phyloP scores from a whole-genome alignment of 176 grass and related monocot species.

The Rhynchospora tenuis region DNA sequence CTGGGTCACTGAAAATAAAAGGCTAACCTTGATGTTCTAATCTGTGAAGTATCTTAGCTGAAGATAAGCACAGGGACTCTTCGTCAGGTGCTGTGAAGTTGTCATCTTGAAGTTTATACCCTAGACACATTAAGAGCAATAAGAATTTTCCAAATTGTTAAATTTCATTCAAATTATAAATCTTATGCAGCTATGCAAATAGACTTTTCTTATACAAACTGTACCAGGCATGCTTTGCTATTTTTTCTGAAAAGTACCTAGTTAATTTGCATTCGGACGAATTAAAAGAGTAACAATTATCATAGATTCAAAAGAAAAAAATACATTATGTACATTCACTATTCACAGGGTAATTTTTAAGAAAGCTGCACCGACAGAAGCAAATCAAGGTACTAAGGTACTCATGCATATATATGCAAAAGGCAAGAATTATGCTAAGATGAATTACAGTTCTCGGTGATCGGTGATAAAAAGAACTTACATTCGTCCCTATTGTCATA shows the following conservation, averaged over 20 bases:
- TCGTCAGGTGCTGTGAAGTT: constrained; percentile 17
- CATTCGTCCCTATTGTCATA: neutral
- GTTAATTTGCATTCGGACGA: no score
- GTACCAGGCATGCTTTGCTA: neutral
- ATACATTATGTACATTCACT: no score
- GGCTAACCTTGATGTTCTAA: neutral
- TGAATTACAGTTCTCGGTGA: neutral
- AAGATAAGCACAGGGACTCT: neutral
- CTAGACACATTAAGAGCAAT: neutral
- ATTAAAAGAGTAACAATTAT: neutral
- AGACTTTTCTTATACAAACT: neutral
- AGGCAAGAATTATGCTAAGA: neutral
- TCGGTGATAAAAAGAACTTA: constrained; percentile 6
- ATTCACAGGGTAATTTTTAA: no score
- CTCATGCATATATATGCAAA: neutral
- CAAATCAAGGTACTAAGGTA: neutral
- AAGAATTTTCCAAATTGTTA: neutral
- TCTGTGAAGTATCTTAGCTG: constrained; percentile 21
- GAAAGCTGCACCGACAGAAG: no score
- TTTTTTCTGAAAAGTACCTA: no score
- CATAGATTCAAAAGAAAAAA: no score
- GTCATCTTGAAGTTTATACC: constrained; percentile 14
- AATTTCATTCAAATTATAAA: no score
- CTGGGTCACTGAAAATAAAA: neutral
- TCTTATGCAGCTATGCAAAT: no score